Conservation (phyloP, 139 green algal species). For the Deuterostichococcus epilithicus region DNA sequence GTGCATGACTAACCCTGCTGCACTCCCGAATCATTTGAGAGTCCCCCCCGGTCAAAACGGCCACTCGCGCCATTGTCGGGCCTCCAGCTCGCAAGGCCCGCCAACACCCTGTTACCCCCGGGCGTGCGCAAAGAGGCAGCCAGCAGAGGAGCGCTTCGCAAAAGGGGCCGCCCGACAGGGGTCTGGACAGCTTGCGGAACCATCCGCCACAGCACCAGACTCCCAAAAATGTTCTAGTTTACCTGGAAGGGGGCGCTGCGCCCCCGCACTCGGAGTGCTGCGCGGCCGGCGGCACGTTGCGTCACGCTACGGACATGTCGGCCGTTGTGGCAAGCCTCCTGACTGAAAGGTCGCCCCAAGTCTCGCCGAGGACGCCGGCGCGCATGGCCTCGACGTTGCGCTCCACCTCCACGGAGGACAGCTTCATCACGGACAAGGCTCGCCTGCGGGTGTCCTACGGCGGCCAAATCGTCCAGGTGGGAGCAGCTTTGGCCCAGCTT, state of each 20-base stretch:
- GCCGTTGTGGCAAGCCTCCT: background rate
- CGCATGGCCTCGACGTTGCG: background rate
- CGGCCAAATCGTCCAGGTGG: constrained; percentile 31
- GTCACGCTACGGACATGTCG: background rate
- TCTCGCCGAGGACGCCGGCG: background rate
- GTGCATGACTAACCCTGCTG: too few relatives aligned
- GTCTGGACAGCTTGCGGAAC: too few relatives aligned
- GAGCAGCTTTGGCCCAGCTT: background rate
- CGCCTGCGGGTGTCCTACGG: constrained; percentile 33
- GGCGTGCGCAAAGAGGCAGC: too few relatives aligned
- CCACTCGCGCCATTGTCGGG: too few relatives aligned
- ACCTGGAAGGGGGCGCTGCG: background rate
- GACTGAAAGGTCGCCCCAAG: background rate
- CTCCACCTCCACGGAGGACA: background rate
- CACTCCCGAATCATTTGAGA: too few relatives aligned
- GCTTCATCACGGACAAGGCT: constrained; percentile 6
- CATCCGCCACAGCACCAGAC: too few relatives aligned
- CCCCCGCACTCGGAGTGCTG: background rate
- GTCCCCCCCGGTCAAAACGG: too few relatives aligned
- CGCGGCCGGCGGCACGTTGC: background rate
- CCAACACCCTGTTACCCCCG: too few relatives aligned
- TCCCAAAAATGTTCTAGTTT: background rate
- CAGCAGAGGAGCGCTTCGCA: too few relatives aligned
- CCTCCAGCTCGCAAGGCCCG: too few relatives aligned
- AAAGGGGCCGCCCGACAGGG: too few relatives aligned